Base-by-base conservation (phyloP, 2,329 filamentous ascomycete species). In the Colletotrichum scovillei region DNA sequence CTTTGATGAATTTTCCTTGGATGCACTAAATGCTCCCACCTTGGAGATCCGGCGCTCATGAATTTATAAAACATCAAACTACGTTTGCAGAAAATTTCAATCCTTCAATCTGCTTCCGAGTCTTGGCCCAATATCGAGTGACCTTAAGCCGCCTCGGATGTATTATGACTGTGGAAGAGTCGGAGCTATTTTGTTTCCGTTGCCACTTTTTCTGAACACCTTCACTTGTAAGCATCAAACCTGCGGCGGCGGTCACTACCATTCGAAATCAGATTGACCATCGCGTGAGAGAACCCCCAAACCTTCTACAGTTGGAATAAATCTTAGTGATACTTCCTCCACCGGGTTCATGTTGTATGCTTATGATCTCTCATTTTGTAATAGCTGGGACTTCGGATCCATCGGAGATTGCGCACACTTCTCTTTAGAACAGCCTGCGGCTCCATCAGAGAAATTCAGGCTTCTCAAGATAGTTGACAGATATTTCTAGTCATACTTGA, bases 191-290 rank as follows among this genome's bases (percentile, higher is more conserved):
- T 46, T 46, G 42, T n/a, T 46, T 46, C 42, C 42, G 42, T 46
- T 8, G 7, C 42, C 7, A 46, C 2, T n/a, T 19, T 46, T 46
- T 19, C 42, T 16, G 5, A 7, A 7, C 2, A 14, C 16, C 42
- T n/a, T 46, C 6, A 46, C 19, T 46, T 19, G 0, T n/a, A 16
- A 46, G 1, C 42, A 19, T 4, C 7, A 46, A 16, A 46, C 1
- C 0, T 46, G 9, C 2, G 16, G 42, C 42, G 42, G 42, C 8
- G 42, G n/a, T 0, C 6, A 46, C 0, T 16, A 1, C 6, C 6
- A 5, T 46, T 46, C n/a, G 0, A 46, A n/a, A 46, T 46, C 1
- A n/a, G 1, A 19, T 16, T n/a, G 42, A n/a, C 0, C 9, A 19
- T 8, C n/a, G 1, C 42, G 16, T 3, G 6, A 19, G 6, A 19